Conservation (phyloP, 2,329 filamentous ascomycete genomes). For the Fusarium bactridioides region DNA sequence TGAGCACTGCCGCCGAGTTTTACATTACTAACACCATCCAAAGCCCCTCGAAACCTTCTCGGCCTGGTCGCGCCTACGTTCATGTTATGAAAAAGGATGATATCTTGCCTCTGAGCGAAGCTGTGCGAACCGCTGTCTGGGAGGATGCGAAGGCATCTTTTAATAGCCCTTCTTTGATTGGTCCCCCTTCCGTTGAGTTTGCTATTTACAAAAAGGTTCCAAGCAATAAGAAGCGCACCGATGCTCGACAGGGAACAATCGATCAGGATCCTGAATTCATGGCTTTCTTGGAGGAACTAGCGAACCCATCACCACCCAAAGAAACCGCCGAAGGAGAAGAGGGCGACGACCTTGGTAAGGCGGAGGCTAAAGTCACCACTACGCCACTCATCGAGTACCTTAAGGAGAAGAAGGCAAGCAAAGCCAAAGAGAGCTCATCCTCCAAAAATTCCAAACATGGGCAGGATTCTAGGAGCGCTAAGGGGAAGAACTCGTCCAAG, state of each 20-base stretch:
- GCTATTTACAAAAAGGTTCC: constrained; percentile 86
- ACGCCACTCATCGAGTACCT: constrained; percentile 92
- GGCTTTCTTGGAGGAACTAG: constrained; percentile 86
- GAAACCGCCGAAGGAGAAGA: constrained; percentile 54
- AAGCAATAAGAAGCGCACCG: constrained; percentile 74
- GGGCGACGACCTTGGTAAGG: constrained; percentile 53
- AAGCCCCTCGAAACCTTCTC: constrained; percentile 85
- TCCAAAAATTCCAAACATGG: constrained; percentile 62
- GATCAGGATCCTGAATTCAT: constrained; percentile 97
- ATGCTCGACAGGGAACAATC: constrained; percentile 91
- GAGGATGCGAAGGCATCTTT: constrained; percentile 82
- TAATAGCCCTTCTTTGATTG: constrained; percentile 75
- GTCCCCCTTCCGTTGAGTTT: constrained; percentile 82
- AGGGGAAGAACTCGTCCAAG: constrained; percentile 54
- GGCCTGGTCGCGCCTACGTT: constrained; percentile 81
- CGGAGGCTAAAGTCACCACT: constrained; percentile 72
- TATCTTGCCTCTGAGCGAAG: constrained; percentile 72
- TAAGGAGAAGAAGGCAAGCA: constrained; percentile 88
- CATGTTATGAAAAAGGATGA: constrained; percentile 78
- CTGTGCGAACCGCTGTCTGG: constrained; percentile 74
- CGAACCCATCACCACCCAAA: constrained; percentile 67
- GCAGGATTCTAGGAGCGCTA: constrained; percentile 60
- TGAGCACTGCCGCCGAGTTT: background rate
- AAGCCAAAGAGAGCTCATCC: constrained; percentile 61
- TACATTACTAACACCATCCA: constrained; percentile 16